Conservation (phyloP, 2,329 filamentous ascomycete species). For the Juglanconis juglandina region DNA sequence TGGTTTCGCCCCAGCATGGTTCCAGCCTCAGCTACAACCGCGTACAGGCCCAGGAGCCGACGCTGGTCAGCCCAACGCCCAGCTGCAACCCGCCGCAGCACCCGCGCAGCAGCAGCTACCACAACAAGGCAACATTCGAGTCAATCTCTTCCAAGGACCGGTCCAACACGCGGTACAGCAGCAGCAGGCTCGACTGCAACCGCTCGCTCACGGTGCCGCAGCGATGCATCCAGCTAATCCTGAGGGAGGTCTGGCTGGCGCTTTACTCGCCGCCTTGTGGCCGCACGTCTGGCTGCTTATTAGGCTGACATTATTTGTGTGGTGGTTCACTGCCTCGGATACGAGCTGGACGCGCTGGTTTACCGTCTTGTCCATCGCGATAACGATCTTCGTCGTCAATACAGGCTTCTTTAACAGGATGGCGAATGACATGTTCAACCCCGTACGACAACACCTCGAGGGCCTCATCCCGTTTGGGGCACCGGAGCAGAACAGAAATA, state of each 20-base stretch:
- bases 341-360: conserved; percentile 59
- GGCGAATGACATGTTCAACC: conserved; percentile 53
- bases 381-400: conserved; percentile 56
- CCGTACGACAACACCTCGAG: conserved; percentile 57
- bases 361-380: conserved; percentile 50
- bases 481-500: conserved; percentile 28
- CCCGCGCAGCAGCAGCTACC: conserved; percentile 9
- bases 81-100: conserved; percentile 8
- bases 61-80: conserved; percentile 20
- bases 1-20: conserved; percentile 22
- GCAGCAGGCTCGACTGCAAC: conserved; percentile 9
- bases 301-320: conserved; percentile 57
- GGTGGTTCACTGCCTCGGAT: conserved; percentile 60
- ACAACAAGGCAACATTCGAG: conserved; percentile 13
- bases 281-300: conserved; percentile 62
- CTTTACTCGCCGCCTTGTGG: conserved; percentile 45
- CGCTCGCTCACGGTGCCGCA: conserved; percentile 4
- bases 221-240: conserved; percentile 38
- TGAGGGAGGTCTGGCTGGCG: conserved; percentile 26
- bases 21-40: conserved; percentile 23
- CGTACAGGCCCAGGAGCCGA: conserved; percentile 21
- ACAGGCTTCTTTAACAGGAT: conserved; percentile 56
- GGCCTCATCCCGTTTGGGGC: conserved; percentile 52
- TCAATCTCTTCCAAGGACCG: conserved; percentile 2
- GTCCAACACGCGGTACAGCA: conserved; percentile 5